Conservation (phyloP, 2,329 filamentous ascomycete species). For the Colletotrichum camelliae region DNA sequence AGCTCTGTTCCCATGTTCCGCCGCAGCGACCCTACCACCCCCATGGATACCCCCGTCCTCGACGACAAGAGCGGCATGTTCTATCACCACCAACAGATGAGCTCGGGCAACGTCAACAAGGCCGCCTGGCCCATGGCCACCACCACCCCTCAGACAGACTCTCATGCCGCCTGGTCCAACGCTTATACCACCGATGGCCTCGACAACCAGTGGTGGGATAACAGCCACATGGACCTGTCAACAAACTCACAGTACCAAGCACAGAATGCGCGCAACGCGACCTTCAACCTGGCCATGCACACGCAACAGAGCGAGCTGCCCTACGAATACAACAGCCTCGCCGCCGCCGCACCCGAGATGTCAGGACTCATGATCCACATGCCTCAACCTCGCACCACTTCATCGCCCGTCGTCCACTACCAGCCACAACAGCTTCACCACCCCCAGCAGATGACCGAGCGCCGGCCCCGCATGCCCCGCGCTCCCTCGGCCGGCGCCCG, state of each 20-base stretch:
- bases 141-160: slow-evolving; percentile 13
- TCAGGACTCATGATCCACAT: slow-evolving; percentile 59
- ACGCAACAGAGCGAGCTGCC: slow-evolving; percentile 43
- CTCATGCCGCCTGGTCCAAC: slow-evolving; percentile 22
- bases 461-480: slow-evolving; percentile 51
- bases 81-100: slow-evolving; percentile 24
- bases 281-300: slow-evolving; percentile 45
- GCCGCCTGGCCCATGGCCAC: slow-evolving; percentile 27
- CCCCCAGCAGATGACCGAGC: slow-evolving; percentile 32
- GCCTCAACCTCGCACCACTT: slow-evolving; percentile 49
- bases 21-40: slow-evolving; percentile 38
- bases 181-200: slow-evolving; percentile 14
- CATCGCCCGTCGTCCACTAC: slow-evolving; percentile 38
- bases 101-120: slow-evolving; percentile 25
- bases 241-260: slow-evolving; percentile 32
- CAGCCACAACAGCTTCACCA: slow-evolving; percentile 24
- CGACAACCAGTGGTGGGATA: slow-evolving; percentile 35
- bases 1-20: slow-evolving; percentile 31
- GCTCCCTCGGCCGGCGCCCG: slow-evolving; percentile 61
- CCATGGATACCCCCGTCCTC: slow-evolving; percentile 43
- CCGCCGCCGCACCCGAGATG: slow-evolving; percentile 33
- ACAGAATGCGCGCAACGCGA: slow-evolving; percentile 37
- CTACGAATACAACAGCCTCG: slow-evolving; percentile 41
- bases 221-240: slow-evolving; percentile 32
- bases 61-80: slow-evolving; percentile 34